Conservation (phyloP, 2,329 filamentous ascomycete species). For the Dactylonectria estremocensis region DNA sequence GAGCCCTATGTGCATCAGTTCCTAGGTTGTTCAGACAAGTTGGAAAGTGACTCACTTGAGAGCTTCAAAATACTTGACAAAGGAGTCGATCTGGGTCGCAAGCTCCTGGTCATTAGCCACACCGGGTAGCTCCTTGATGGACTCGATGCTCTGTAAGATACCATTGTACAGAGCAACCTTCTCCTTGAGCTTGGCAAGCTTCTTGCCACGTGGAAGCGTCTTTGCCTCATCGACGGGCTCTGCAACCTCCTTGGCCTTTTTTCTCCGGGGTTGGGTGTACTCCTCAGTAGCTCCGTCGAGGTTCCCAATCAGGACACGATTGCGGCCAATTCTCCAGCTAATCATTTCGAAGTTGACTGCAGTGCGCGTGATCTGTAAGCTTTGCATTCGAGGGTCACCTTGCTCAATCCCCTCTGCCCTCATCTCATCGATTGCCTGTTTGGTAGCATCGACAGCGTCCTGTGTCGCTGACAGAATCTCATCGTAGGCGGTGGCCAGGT, state of each 20-base stretch:
- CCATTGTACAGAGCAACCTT: slow-evolving; percentile 92
- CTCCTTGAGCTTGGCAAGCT: slow-evolving; percentile 86
- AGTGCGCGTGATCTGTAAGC: slow-evolving; percentile 91
- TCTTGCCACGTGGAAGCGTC: slow-evolving; percentile 80
- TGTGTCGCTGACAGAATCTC: slow-evolving; percentile 91
- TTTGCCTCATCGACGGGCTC: slow-evolving; percentile 64
- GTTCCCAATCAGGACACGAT: slow-evolving; percentile 88
- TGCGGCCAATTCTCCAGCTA: slow-evolving; percentile 94
- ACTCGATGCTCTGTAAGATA: slow-evolving; percentile 90
- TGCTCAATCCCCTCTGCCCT: slow-evolving; percentile 86
- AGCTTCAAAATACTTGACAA: slow-evolving; percentile 87
- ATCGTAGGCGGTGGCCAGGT: slow-evolving; percentile 90
- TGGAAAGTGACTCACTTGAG: slow-evolving; percentile 75
- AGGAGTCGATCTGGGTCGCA: slow-evolving; percentile 82
- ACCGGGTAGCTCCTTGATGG: slow-evolving; percentile 90
- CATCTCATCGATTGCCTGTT: slow-evolving; percentile 93
- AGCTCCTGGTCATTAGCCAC: slow-evolving; percentile 88
- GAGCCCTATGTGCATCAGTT: slow-evolving; percentile 68
- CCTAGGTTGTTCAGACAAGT: not conserved
- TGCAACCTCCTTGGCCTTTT: slow-evolving; percentile 55
- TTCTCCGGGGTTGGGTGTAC: slow-evolving; percentile 66
- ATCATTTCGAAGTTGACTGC: slow-evolving; percentile 96
- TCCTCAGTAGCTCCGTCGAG: slow-evolving; percentile 80
- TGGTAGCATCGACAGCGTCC: slow-evolving; percentile 93
- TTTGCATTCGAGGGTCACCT: slow-evolving; percentile 90